A percentile compares a stretch with the other conserved stretches of the same genome.
phyloP scores from a whole-genome alignment of 805 yeast species.

The Saccharomycopsis capsularis region DNA sequence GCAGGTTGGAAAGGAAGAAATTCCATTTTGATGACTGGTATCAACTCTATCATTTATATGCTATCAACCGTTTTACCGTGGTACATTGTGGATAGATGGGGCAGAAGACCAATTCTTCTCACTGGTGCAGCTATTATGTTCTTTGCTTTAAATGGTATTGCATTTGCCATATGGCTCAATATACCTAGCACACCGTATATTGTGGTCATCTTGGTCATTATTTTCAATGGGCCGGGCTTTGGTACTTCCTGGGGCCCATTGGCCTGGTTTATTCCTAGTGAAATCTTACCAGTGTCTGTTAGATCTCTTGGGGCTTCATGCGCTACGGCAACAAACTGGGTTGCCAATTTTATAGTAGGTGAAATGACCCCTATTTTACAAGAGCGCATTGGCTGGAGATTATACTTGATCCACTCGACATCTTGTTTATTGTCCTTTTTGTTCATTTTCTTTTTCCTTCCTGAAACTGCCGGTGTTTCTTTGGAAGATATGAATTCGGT shows the following conservation, averaged over 20 bases:
- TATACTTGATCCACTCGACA: slow-evolving; percentile 74
- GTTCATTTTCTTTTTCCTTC: slow-evolving; percentile 66
- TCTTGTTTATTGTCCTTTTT: slow-evolving; percentile 70
- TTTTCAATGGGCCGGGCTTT: slow-evolving; percentile 71
- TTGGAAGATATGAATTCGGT: slow-evolving; percentile 89
- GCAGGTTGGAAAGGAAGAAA: slow-evolving; percentile 91
- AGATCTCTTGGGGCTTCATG: slow-evolving; percentile 87
- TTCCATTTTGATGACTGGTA: slow-evolving; percentile 88
- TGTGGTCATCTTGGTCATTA: slow-evolving; percentile 70
- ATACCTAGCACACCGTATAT: slow-evolving; percentile 50
- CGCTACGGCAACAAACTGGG: slow-evolving; percentile 91
- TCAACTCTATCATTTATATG: slow-evolving; percentile 55
- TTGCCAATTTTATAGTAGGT: slow-evolving; percentile 86
- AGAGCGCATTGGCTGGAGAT: slow-evolving; percentile 67
- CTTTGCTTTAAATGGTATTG: slow-evolving; percentile 53
- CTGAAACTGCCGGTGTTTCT: slow-evolving; percentile 85
- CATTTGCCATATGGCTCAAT: slow-evolving; percentile 50
- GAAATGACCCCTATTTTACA: slow-evolving; percentile 84
- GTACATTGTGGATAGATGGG: slow-evolving; percentile 88
- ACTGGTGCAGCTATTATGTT: slow-evolving; percentile 82
- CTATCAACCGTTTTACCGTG: slow-evolving; percentile 79
- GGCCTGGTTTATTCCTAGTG: slow-evolving; percentile 85
- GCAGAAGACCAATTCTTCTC: slow-evolving; percentile 75
- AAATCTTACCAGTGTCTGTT: slow-evolving; percentile 75
- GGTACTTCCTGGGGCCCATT: slow-evolving; percentile 94